Evolutionary conservation across 1,139 yeast species (phyloP).

Genomic region (Suhomyces wounanorum): DNA sequence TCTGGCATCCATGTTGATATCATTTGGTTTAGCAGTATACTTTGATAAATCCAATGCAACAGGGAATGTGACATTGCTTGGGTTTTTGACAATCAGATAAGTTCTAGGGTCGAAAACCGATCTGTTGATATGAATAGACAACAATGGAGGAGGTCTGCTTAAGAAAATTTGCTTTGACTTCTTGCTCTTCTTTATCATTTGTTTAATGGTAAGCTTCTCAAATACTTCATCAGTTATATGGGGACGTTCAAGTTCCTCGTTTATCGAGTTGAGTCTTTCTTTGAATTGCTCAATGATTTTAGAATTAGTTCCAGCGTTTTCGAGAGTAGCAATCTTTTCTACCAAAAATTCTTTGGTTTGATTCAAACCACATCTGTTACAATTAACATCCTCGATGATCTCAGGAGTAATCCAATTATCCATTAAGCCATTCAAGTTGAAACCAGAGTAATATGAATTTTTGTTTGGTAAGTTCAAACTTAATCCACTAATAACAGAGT

Average conservation of each 20-base stretch:
- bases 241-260: conserved; percentile 58
- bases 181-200: conserved; percentile 71
- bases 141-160: conserved; percentile 80
- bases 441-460: conserved; percentile 39
- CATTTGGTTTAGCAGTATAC: conserved; percentile 69
- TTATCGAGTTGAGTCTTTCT: conserved; percentile 56
- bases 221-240: conserved; percentile 81
- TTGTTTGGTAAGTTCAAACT: conserved; percentile 63
- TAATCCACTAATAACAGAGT: conserved; percentile 78
- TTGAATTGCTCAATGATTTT: conserved; percentile 49
- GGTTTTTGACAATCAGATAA: conserved; percentile 79
- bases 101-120: conserved; percentile 90
- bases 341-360: conserved; percentile 58
- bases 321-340: conserved; percentile 33
- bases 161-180: conserved; percentile 82
- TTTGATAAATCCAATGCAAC: conserved; percentile 62
- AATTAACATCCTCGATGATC: conserved; percentile 87
- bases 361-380: conserved; percentile 82
- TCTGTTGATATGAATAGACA: conserved; percentile 85
- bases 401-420: conserved; percentile 79
- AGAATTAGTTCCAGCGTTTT: conserved; percentile 31
- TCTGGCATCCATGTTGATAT: conserved; percentile 80
- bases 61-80: conserved; percentile 80
- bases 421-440: conserved; percentile 57
- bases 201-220: conserved; percentile 70